Evolutionary conservation across 345 rosid species (phyloP), one percentile per base, ranked within the genome.

Genomic region (Salix suchowensis): DNA sequence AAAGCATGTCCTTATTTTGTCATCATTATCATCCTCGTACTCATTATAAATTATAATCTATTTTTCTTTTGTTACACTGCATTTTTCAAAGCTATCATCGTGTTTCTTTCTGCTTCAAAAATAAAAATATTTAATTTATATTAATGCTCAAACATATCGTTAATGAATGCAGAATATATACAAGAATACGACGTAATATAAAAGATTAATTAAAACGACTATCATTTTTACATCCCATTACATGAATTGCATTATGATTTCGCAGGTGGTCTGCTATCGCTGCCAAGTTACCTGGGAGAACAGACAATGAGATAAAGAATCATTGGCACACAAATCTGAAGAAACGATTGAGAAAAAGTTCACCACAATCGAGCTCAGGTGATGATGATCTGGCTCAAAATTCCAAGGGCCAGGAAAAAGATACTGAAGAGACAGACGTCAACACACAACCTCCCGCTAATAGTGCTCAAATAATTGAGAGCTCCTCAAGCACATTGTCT

Each of bases 241-340:
- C 24, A 24, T 24, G 24, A 24, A 24, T 24, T 24, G 24, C 24
- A 24, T 24, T 24, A 24, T 24, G 24, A 24, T 24, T n/a, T 28
- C 13, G 2, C 84, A 88, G 91, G 78, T 89, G 91, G 93, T 84
- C 93, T 6, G 78, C 87, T 13, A 89, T 89, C 76, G 91, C 93
- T 36, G 82, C 91, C 6, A 44, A 86, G 67, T 82, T 89, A 71
- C 93, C 88, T 0, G 91, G 91, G 55, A 80, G 93, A 83, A 84
- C 88, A 1, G 93, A 88, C 80, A 88, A 85, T 42, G 93, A 88
- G 70, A 83, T 89, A 14, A 89, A 89, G 80, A 89, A 89, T 79
- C 82, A 88, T 67, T 89, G 93, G 93, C 93, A 89, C 80, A 82
- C 93, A 55, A 73, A 74, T 65, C 85, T 89, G 64, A 89, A 84